Conservation (phyloP, 2,329 filamentous ascomycete genomes). For the Colletotrichum higginsianum region DNA sequence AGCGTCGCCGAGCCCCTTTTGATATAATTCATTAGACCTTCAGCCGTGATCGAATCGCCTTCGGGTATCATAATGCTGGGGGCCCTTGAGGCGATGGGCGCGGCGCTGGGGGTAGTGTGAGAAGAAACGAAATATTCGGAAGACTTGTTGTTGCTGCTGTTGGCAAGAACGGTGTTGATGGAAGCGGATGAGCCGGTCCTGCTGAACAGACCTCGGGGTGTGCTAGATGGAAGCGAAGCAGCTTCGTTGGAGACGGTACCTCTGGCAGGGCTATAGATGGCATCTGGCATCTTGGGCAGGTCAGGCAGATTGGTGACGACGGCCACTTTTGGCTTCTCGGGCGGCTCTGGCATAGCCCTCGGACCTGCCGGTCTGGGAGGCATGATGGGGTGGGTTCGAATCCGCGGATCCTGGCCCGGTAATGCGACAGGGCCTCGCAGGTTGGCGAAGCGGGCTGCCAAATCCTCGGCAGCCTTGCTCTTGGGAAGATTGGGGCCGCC, state of each 20-base stretch:
- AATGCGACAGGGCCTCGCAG: constrained; percentile 62
- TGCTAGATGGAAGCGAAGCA: constrained; percentile 76
- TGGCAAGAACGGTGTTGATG: constrained; percentile 48
- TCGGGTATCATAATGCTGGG: constrained; percentile 59
- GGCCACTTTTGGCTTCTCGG: constrained; percentile 60
- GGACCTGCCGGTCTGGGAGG: constrained; percentile 61
- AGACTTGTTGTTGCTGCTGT: constrained; percentile 33
- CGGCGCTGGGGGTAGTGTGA: constrained; percentile 46
- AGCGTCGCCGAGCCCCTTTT: constrained; percentile 60
- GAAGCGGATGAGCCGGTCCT: constrained; percentile 56
- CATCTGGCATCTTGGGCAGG: constrained; percentile 80
- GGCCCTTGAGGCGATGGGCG: constrained; percentile 51
- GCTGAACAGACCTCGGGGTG: constrained; percentile 74
- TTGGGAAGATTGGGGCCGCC: constrained; percentile 46
- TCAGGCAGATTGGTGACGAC: constrained; percentile 67
- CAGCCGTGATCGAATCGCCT: constrained; percentile 73
- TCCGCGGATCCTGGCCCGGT: constrained; percentile 66
- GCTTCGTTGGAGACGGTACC: constrained; percentile 78
- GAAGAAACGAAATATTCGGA: constrained; percentile 54
- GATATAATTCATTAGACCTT: constrained; percentile 81
- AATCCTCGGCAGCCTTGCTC: constrained; percentile 60
- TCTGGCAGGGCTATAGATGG: constrained; percentile 84
- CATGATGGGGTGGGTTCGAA: constrained; percentile 63
- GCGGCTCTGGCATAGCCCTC: constrained; percentile 65
- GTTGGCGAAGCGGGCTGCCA: constrained; percentile 71